These are phyloP conservation scores for Larix sibirica DNA, from an alignment of 83 land plant genomes.

Conservation along the genomic window DNA sequence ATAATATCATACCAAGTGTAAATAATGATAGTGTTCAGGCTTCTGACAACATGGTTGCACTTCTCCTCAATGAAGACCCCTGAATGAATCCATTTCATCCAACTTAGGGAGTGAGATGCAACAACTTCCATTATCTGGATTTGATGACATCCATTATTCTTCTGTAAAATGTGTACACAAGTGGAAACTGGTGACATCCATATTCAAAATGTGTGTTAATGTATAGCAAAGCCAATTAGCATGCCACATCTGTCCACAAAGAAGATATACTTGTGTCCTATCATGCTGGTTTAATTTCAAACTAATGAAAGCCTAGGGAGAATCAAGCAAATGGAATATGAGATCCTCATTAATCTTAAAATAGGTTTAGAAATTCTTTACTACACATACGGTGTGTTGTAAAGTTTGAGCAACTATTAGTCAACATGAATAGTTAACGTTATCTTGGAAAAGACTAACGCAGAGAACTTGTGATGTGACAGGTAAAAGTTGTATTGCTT, in stretches of 20 bases:
- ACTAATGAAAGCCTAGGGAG: neutral
- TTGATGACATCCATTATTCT: neutral
- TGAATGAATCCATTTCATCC: neutral
- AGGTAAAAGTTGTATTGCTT: neutral
- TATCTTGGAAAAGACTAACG: neutral
- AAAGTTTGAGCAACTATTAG: neutral
- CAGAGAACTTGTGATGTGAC: neutral
- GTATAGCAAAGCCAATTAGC: neutral
- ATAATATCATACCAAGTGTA: constrained; percentile 83
- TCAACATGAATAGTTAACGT: neutral
- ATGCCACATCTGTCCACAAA: too few relatives aligned
- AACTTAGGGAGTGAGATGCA: neutral
- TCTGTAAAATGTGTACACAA: too few relatives aligned
- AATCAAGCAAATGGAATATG: neutral
- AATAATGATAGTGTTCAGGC: constrained; percentile 68
- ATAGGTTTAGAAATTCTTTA: too few relatives aligned
- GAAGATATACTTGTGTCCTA: neutral
- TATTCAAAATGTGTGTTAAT: neutral
- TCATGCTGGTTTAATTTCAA: neutral
- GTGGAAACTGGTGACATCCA: neutral
- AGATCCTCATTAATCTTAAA: too few relatives aligned
- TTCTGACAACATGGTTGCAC: constrained; percentile 72
- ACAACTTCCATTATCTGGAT: neutral
- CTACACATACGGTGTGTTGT: neutral
- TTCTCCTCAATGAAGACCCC: constrained; percentile 32